phyloP scores from a whole-genome alignment of 208 protist genomes.

The Trypanosomatidae sp. region DNA sequence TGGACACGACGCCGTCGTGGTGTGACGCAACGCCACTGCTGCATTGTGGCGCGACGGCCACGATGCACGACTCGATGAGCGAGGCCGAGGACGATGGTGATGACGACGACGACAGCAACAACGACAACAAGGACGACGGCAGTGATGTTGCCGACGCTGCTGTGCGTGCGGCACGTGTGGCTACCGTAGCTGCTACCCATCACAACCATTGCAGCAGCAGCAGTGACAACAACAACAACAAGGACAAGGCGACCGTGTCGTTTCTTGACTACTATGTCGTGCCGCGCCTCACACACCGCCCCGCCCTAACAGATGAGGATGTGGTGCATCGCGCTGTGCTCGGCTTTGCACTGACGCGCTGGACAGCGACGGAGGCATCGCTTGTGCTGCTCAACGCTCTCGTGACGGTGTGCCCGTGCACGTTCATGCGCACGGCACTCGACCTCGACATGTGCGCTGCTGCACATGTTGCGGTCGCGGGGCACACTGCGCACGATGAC shows the following conservation, averaged over 20 bases:
- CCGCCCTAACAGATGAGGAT: constrained; percentile 20
- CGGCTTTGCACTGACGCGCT: constrained; percentile 14
- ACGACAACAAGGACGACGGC: constrained; percentile 5
- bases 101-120: neutral
- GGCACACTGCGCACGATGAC: neutral
- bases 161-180: too few species aligned
- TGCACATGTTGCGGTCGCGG: constrained; percentile 5
- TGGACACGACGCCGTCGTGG: constrained; percentile 2
- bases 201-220: too few species aligned
- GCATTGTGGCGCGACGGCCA: constrained; percentile 1
- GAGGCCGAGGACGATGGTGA: neutral
- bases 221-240: neutral
- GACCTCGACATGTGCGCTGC: constrained; percentile 9
- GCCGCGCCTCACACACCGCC: constrained; percentile 19
- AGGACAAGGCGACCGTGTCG: constrained; percentile 8
- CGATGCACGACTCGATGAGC: neutral
- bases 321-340: constrained; percentile 9
- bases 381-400: constrained; percentile 31
- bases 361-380: constrained; percentile 37
- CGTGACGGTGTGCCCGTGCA: constrained; percentile 18
- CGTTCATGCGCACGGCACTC: constrained; percentile 33
- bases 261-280: constrained; percentile 35
- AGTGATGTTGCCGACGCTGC: constrained; percentile 4
- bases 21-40: constrained; percentile 10
- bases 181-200: too few species aligned